These are phyloP conservation scores for Pseudoscleropodium purum DNA, from an alignment of 225 moss, liverwort and hornwort species.

Conservation along the genomic window DNA sequence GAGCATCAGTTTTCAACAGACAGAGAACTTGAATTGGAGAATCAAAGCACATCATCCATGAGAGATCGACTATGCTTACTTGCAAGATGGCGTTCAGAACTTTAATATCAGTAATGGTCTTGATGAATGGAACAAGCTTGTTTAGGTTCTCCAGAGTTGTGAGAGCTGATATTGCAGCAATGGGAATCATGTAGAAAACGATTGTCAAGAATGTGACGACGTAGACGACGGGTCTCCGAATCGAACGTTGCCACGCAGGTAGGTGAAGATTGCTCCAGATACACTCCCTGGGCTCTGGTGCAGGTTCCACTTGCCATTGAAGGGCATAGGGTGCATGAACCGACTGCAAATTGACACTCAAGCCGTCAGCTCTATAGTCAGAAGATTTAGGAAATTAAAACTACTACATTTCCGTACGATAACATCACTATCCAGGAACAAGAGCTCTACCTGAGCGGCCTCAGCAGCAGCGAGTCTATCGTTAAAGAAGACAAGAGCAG, in stretches of 20 bases:
- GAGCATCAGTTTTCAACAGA: neutral
- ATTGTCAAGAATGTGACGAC: constrained; percentile 22
- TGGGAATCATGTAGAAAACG: constrained; percentile 56
- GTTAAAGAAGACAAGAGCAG: constrained; percentile 72
- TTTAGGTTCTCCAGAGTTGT: constrained; percentile 35
- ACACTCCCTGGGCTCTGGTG: constrained; percentile 53
- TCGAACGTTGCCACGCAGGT: constrained; percentile 26
- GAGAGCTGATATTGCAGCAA: constrained; percentile 25
- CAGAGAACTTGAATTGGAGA: neutral
- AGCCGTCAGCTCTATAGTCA: neutral
- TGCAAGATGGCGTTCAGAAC: constrained; percentile 21
- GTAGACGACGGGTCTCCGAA: constrained; percentile 28
- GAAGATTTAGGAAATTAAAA: neutral
- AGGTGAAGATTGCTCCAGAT: constrained; percentile 46
- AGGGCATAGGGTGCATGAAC: constrained; percentile 37
- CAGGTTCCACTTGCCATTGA: constrained; percentile 42
- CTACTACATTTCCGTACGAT: neutral
- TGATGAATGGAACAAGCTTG: constrained; percentile 47
- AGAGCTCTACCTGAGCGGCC: constrained; percentile 51
- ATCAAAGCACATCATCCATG: neutral
- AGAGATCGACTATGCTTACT: neutral
- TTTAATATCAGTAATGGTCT: constrained; percentile 7
- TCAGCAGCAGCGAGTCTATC: constrained; percentile 83
- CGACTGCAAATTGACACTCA: constrained; percentile 14
- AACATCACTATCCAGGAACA: neutral